phyloP scores from a whole-genome alignment of 495 filamentous ascomycete genomes.

The Penicillium daleae region DNA sequence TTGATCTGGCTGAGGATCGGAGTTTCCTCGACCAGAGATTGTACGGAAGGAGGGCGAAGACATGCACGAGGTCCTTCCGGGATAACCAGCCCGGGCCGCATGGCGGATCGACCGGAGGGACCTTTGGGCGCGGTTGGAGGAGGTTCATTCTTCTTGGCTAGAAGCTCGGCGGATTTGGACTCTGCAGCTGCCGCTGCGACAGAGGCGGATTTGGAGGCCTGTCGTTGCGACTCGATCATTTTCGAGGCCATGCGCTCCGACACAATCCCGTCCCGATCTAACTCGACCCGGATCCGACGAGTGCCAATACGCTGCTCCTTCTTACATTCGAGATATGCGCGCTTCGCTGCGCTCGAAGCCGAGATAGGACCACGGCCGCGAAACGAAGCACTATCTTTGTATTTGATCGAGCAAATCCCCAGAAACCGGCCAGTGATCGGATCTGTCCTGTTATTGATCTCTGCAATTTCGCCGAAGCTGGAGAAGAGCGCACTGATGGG shows the following conservation, averaged over 20 bases:
- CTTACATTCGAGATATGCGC: conserved; percentile 64
- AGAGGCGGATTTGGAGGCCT: conserved; percentile 43
- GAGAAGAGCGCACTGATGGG: conserved; percentile 82
- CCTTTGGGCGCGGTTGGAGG: conserved; percentile 86
- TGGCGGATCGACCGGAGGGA: conserved; percentile 67
- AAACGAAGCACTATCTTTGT: conserved; percentile 69
- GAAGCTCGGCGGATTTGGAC: conserved; percentile 28
- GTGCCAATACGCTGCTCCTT: conserved; percentile 73
- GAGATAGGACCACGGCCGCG: conserved; percentile 54
- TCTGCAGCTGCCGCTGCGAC: conserved; percentile 27
- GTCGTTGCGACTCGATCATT: conserved; percentile 65
- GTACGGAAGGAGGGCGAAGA: conserved; percentile 47
- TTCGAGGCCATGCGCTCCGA: conserved; percentile 74
- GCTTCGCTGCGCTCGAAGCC: conserved; percentile 77
- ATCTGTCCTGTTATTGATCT: conserved; percentile 87
- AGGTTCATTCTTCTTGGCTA: conserved; percentile 57
- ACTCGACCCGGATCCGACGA: conserved; percentile 74
- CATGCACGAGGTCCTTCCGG: conserved; percentile 53
- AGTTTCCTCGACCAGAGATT: conserved; percentile 60
- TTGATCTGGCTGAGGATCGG: conserved; percentile 69
- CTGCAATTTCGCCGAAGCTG: conserved; percentile 84
- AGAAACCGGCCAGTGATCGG: conserved; percentile 91
- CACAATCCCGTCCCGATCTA: conserved; percentile 83
- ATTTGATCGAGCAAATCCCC: conserved; percentile 88
- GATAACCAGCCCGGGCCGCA: conserved; percentile 41